Base-by-base conservation (phyloP, 1,139 yeast genomes). In the Nakaseomyces nivariensis region DNA sequence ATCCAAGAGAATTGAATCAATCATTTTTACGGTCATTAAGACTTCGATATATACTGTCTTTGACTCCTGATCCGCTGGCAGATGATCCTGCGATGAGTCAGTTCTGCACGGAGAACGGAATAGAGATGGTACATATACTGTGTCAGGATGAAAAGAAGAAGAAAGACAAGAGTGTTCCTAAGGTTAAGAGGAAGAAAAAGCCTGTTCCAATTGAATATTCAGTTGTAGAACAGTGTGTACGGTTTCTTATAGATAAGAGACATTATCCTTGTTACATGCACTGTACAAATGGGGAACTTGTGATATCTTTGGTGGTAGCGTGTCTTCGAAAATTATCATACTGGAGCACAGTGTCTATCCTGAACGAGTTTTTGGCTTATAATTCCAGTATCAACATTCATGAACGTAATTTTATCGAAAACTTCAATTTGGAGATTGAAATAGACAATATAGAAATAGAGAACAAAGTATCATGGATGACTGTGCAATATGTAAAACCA, bases 281-380 rank as follows among this genome's bases (percentile, higher is more conserved):
- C 65, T 90, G 97, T 66, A 70, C 83, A 29, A 90, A 87, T 62
- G 97, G 97, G 0, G 89, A 95, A 6, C 92, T 88, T 57, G 85
- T 87, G 1, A 85, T 95, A 0, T 80, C 94, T 34, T 72, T 92
- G 47, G 79, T 88, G 3, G 77, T 90, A 37, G 97, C 97, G 6
- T 88, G 97, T 63, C 71, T 89, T 43, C 71, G 98, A 33, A 86
- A 86, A 60, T 70, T 86, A 36, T 86, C 88, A 41, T 81, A 85
- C 59, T 92, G 98, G 98, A 83, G 95, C 8, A 78, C 87, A 17
- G 88, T 89, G 6, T 82, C 96, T 0, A 88, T 92, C 13, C 81
- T 85, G 58, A 88, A 84, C 56, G 98, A 92, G 66, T 90, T 86
- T 60, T 75, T 85, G 45, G 79, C 82, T 54, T 89, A 79, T 64